These are phyloP conservation scores for Pharnaceum exiguum DNA, from an alignment of 148 eudicot species.

Conservation along the genomic window DNA sequence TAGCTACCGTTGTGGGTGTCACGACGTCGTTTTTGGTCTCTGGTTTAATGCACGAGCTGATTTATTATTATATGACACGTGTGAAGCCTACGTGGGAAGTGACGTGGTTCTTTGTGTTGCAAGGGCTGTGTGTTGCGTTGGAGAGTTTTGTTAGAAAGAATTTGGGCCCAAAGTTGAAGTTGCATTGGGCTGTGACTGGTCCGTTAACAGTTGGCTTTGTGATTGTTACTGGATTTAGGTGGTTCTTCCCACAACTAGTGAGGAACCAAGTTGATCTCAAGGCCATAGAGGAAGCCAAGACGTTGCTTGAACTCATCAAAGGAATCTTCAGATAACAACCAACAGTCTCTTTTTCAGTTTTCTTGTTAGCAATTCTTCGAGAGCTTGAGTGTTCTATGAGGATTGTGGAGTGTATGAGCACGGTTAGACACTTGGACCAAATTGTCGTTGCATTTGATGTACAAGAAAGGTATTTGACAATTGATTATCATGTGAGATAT, in stretches of 20 bases:
- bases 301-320: slow-evolving; percentile 3
- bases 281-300: slow-evolving; percentile 34
- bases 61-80: slow-evolving; percentile 42
- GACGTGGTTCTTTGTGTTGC: slow-evolving; percentile 57
- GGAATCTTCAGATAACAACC: neutral
- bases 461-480: no score
- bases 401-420: neutral
- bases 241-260: slow-evolving; percentile 50
- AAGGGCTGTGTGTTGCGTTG: slow-evolving; percentile 42
- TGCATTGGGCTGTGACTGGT: slow-evolving; percentile 33
- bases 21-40: slow-evolving; percentile 50
- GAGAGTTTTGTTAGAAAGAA: slow-evolving; percentile 31
- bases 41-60: slow-evolving; percentile 67
- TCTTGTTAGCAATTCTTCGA: neutral
- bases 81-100: slow-evolving; percentile 58
- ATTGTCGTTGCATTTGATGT: no score
- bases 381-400: neutral
- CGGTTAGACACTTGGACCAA: no score
- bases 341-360: neutral
- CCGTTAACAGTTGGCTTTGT: slow-evolving; percentile 56
- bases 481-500: no score
- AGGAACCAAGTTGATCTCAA: slow-evolving; percentile 42
- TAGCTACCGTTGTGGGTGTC: slow-evolving; percentile 24
- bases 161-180: slow-evolving; percentile 20
- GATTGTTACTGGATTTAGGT: slow-evolving; percentile 41